Percentiles rank a stretch among this genome's conserved stretches.
These are phyloP conservation scores for Phanerochaete carnosa DNA, from an alignment of 768 basidiomycete genomes.

Conservation along the genomic window DNA sequence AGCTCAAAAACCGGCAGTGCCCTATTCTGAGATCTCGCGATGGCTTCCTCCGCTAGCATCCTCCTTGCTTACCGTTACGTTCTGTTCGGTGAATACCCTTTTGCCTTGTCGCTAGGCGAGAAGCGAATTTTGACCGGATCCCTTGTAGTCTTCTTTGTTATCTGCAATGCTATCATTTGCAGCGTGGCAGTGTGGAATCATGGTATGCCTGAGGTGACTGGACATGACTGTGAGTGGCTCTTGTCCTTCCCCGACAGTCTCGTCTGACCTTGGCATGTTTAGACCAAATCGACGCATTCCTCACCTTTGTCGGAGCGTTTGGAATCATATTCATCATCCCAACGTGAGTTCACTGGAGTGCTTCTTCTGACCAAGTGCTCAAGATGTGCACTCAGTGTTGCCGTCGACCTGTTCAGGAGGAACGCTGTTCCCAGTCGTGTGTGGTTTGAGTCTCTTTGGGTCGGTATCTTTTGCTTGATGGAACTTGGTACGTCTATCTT, in stretches of 20 bases:
- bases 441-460: slow-evolving; percentile 71
- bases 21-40: slow-evolving; percentile 28
- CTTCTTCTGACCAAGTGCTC: background rate
- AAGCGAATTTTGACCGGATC: slow-evolving; percentile 3
- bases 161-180: slow-evolving; percentile 63
- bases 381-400: slow-evolving; percentile 36
- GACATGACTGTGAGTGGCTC: slow-evolving; percentile 36
- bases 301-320: slow-evolving; percentile 56
- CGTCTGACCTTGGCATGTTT: background rate
- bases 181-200: slow-evolving; percentile 71
- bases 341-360: slow-evolving; percentile 40
- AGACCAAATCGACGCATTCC: slow-evolving; percentile 55
- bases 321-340: slow-evolving; percentile 57
- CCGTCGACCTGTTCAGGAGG: slow-evolving; percentile 53
- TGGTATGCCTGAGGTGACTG: slow-evolving; percentile 39
- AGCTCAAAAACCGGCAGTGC: slow-evolving; percentile 10
- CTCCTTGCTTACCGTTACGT: slow-evolving; percentile 54
- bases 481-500: slow-evolving; percentile 48
- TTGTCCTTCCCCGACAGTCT: background rate
- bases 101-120: background rate
- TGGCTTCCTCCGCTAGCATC: slow-evolving; percentile 37
- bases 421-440: slow-evolving; percentile 54
- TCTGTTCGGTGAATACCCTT: slow-evolving; percentile 49
- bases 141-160: slow-evolving; percentile 50
- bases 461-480: slow-evolving; percentile 52